Evolutionary conservation across 352 stramenopile species (phyloP), one percentile per base, ranked within the genome.

Genomic region (Blastocystis hominis): DNA sequence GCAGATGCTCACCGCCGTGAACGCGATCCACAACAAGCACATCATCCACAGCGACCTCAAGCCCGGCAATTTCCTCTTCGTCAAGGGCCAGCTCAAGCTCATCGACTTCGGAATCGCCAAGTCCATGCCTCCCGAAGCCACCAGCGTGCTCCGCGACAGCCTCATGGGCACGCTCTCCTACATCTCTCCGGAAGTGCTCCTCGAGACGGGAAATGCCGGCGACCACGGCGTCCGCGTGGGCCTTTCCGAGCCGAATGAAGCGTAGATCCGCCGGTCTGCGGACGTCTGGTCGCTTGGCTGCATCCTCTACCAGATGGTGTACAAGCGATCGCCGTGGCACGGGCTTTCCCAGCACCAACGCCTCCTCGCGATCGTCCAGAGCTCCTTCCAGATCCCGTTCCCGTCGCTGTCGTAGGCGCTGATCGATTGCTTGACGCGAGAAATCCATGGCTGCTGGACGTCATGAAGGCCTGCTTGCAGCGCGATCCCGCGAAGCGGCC

Each of bases 101-200:
- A 98, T 98, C 79, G 96, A 98, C 89, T 98, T 98, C 89, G 96
- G 96, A 46, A 98, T 98, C 79, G 96, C 96, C 5, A 97, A 97
- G 81, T 94, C 94, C n/a, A 98, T 98, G 88, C 95, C 92, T 42
- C 96, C 97, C 84, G 95, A 98, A 87, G 98, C 95, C 66, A 98
- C 94, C 0, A 98, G 98, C 90, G 96, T 98, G 78, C 94, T 97
- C 87, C 91, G 94, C 56, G 95, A 98, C 86, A 97, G 91, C 80
- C 94, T 97, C 77, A 94, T 97, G 88, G 95, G 95, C 38, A 98
- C 95, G 0, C 91, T 98, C 15, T 98, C 97, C 90, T 98, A 96
- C 89, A 98, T 98, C 94, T 97, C 93, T 0, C 95, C 95, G 3
- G 95, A 98, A 92, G 91, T 92, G 20, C 93, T 95, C 50, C 86